Evolutionary conservation across 352 stramenopile species (phyloP), one percentile per base, ranked within the genome.

Genomic region (Aphanomyces euteiches): DNA sequence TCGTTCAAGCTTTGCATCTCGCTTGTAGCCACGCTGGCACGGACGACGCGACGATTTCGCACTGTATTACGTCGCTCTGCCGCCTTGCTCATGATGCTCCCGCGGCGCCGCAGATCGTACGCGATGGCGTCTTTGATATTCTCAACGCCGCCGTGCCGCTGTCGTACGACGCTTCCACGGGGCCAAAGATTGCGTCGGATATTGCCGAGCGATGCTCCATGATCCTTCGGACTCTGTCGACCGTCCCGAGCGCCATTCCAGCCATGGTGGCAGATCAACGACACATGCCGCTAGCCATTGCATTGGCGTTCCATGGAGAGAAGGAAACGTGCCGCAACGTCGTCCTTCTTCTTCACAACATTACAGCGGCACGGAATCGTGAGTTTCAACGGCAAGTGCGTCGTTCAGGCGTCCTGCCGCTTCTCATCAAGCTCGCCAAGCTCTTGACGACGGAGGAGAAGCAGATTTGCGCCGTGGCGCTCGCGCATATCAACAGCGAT

Each of bases 191-290:
- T 75, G 86, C 38, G 66, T 93, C 66, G 0, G 76, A 84, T 4
- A 77, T 88, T 21, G 76, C 79, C 0, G 82, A 90, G 56, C 82
- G 81, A 34, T 93, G 83, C 28, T 78, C 84, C 36, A 80, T 89
- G 56, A 89, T 92, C 57, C 50, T 94, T 13, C 80, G 86, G 3
- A 84, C 84, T 8, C 67, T 94, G 1, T 90, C 86, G 45, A 85
- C 81, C 3, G 78, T 77, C 2, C 34, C 72, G 4, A 80, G 89
- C 19, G 78, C 80, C 38, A 74, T 89, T 1, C 69, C 74, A 10
- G 45, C 7, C 36, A 21, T 76, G 69, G 8, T 79, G 75, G 5
- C 84, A 92, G 48, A 66, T 75, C 34, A 73, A 78, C 1, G 61
- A 86, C 38, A 82, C 91, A 84, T 92, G 21, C 66, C 82, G 0